Conservation (phyloP, 306 rosid genomes). For the Quercus agrifolia region DNA sequence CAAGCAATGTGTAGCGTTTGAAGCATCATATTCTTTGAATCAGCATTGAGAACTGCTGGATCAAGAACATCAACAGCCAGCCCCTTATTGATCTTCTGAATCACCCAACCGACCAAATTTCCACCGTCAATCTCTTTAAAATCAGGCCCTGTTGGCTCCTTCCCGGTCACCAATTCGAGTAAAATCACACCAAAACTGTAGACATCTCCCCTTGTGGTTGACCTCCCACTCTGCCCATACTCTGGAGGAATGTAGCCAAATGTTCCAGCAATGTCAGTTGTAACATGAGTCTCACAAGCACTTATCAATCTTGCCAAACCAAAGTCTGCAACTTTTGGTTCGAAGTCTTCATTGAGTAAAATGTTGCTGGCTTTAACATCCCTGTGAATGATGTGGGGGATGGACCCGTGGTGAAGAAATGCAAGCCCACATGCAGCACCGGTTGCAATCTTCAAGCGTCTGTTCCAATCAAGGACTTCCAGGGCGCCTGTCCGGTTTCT, state of each 20-base stretch:
- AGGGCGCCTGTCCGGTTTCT: slow-evolving; percentile 80
- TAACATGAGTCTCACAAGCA: slow-evolving; percentile 91
- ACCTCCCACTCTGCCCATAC: slow-evolving; percentile 96
- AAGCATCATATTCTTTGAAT: slow-evolving; percentile 81
- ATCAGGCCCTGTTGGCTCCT: slow-evolving; percentile 95
- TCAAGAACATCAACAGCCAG: slow-evolving; percentile 82
- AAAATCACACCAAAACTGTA: slow-evolving; percentile 92
- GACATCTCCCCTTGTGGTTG: slow-evolving; percentile 89
- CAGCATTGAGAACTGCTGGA: slow-evolving; percentile 58
- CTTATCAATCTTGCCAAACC: slow-evolving; percentile 93
- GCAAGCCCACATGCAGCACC: slow-evolving; percentile 87
- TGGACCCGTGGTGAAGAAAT: slow-evolving; percentile 90
- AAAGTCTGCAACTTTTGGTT: slow-evolving; percentile 90
- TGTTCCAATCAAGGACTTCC: slow-evolving; percentile 81
- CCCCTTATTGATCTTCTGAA: slow-evolving; percentile 72
- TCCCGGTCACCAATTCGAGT: slow-evolving; percentile 87
- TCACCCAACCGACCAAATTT: slow-evolving; percentile 93
- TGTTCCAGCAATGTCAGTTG: slow-evolving; percentile 94
- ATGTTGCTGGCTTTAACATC: slow-evolving; percentile 95
- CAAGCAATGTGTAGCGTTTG: slow-evolving; percentile 76
- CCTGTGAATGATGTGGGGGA: slow-evolving; percentile 94
- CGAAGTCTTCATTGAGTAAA: slow-evolving; percentile 77
- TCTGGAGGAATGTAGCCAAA: slow-evolving; percentile 98
- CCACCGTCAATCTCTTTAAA: slow-evolving; percentile 96
- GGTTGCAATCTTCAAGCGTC: slow-evolving; percentile 64